Conservation (phyloP, 129 eudicot genomes). For the Artemisia tridentata region DNA sequence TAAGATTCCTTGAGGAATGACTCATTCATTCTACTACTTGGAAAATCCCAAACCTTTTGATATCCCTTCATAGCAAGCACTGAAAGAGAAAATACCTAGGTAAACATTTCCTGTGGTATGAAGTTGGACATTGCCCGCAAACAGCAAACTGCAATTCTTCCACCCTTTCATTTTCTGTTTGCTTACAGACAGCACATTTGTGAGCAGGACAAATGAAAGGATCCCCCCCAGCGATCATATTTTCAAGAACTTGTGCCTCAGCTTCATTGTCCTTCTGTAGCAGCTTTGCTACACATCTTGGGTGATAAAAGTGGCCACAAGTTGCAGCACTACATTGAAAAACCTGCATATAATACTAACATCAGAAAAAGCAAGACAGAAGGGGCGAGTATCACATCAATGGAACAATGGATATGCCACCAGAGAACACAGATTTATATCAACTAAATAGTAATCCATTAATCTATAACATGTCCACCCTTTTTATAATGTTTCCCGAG, state of each 20-base stretch:
- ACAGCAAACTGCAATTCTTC: slow-evolving; percentile 69
- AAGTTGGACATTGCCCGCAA: slow-evolving; percentile 87
- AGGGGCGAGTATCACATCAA: background rate
- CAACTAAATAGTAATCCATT: no score
- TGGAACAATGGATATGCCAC: background rate
- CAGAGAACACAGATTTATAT: background rate
- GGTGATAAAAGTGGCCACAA: slow-evolving; percentile 91
- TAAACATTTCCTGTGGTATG: slow-evolving; percentile 83
- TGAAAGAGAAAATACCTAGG: slow-evolving; percentile 48
- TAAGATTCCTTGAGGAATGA: no score
- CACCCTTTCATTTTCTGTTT: slow-evolving; percentile 48
- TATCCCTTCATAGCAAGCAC: no score
- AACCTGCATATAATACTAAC: slow-evolving; percentile 42
- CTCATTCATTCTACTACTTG: no score
- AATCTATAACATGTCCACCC: no score
- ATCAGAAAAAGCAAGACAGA: background rate
- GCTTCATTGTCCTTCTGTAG: slow-evolving; percentile 42
- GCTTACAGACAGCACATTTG: slow-evolving; percentile 60
- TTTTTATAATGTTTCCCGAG: no score
- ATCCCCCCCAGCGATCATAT: slow-evolving; percentile 62
- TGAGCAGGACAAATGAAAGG: slow-evolving; percentile 82
- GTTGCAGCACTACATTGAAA: slow-evolving; percentile 82
- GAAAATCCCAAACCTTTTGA: no score
- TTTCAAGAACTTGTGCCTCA: slow-evolving; percentile 34
- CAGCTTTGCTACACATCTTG: slow-evolving; percentile 72